These are phyloP conservation scores for Plantago major DNA, from an alignment of 257 asterid genomes.

Conservation along the genomic window DNA sequence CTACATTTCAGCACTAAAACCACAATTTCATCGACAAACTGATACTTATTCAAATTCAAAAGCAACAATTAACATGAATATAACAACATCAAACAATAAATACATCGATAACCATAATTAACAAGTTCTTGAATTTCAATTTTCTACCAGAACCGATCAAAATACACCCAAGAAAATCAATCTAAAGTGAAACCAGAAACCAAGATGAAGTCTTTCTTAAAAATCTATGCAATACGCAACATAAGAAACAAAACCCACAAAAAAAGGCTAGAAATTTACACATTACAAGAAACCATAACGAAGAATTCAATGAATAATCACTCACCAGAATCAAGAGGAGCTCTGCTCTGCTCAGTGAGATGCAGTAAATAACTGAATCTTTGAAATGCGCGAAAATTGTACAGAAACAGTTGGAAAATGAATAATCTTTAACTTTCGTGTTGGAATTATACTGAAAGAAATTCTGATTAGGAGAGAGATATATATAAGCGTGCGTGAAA, in stretches of 20 bases:
- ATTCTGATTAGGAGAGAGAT: too few species aligned
- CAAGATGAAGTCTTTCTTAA: background rate
- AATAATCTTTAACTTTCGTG: background rate
- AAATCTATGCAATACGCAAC: background rate
- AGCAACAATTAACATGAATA: background rate
- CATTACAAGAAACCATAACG: background rate
- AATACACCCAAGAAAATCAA: background rate
- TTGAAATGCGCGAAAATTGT: conserved; percentile 2
- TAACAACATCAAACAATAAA: too few species aligned
- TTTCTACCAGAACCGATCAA: background rate
- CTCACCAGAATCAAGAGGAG: conserved; percentile 17
- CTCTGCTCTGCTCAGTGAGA: background rate
- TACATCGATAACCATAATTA: too few species aligned
- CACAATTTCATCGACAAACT: background rate
- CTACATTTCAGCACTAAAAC: background rate
- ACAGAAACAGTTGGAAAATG: background rate
- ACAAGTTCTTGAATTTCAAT: too few species aligned
- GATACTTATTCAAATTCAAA: conserved; percentile 1
- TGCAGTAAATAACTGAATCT: conserved; percentile 2
- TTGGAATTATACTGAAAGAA: background rate
- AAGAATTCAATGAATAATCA: background rate
- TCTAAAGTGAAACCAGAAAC: background rate
- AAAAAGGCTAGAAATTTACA: background rate
- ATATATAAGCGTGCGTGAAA: background rate
- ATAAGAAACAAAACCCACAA: background rate